These are phyloP conservation scores for Neofusicoccum cordaticola DNA, from an alignment of 2,329 filamentous ascomycete genomes.

Conservation along the genomic window DNA sequence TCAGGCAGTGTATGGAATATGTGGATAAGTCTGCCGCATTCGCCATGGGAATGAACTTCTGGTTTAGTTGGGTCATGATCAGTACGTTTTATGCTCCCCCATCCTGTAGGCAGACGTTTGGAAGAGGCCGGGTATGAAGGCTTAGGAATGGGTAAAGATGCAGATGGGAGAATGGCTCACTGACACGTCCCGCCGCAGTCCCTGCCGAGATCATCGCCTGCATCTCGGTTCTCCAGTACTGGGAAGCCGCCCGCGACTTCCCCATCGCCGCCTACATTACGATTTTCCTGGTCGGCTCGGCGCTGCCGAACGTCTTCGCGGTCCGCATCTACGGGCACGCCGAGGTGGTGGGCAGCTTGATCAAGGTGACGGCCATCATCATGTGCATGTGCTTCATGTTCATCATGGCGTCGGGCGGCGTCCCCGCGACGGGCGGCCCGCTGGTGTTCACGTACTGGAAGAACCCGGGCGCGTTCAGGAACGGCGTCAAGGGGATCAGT, in stretches of 20 bases:
- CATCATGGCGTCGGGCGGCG: slow-evolving; percentile 31
- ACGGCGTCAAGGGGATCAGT: slow-evolving; percentile 26
- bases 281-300: slow-evolving; percentile 46
- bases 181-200: slow-evolving; percentile 1
- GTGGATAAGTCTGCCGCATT: slow-evolving; percentile 30
- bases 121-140: no score
- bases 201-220: slow-evolving; percentile 21
- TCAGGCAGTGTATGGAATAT: not conserved
- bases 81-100: slow-evolving; percentile 16
- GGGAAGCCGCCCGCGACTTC: slow-evolving; percentile 31
- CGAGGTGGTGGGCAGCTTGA: slow-evolving; percentile 46
- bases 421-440: slow-evolving; percentile 31
- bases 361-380: slow-evolving; percentile 21
- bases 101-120: no score
- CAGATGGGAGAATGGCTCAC: no score
- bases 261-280: slow-evolving; percentile 46
- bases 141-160: no score
- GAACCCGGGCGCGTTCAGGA: not conserved
- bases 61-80: slow-evolving; percentile 35
- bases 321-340: slow-evolving; percentile 50
- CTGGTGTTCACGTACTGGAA: slow-evolving; percentile 36
- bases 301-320: slow-evolving; percentile 39
- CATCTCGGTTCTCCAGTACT: slow-evolving; percentile 21
- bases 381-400: slow-evolving; percentile 20
- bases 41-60: slow-evolving; percentile 35